Evolutionary conservation across 148 eudicot species (phyloP), one percentile per base, ranked within the genome.

Genomic region (Diospyros kaki): DNA sequence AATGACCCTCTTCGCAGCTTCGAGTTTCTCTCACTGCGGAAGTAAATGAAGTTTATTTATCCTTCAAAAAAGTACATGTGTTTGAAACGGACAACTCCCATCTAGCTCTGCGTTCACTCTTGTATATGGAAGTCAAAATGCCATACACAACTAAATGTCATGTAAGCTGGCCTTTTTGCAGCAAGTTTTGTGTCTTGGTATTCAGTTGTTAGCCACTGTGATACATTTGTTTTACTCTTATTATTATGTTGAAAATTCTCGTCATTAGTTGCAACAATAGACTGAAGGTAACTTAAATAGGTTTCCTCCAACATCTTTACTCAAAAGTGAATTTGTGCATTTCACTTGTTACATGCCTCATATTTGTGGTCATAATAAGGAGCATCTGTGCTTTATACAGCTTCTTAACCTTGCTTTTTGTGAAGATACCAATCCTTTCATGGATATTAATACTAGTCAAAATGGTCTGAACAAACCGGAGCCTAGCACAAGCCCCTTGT

Each of bases 1-100:
- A 90, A 90, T 59, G 97, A 94, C 64, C 92, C 93, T 73, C 80
- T 92, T 62, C 96, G 97, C 69, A 92, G 92, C 89, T 92, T 94
- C 40, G 98, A 94, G 78, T 73, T 92, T 78, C 97, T 92, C 73
- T 87, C 97, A 2, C 87, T 94, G 78, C 76, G 92, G 78, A 94
- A 91, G 81, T 91, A 81, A 85, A 61, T 8, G 67, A 17, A 61
- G 18, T 13, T 18, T 63, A 41, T 38, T 69, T 15, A 45, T 58
- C 56, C 64, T 72, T 46, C 1, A 56, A 64, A 72, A 6, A 5
- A 50, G 8, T 13, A 10, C 43, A 12, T 53, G 39, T 39, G 45
- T 71, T n/a, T 50, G 18, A 39, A 66, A 42, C 65, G 69, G 66
- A n/a, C 9, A 28, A 65, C 6, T 41, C 1, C 66, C 78, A 58